Evolutionary conservation across 495 filamentous ascomycete genomes (phyloP).

Genomic region (Sordaria brevicollis): DNA sequence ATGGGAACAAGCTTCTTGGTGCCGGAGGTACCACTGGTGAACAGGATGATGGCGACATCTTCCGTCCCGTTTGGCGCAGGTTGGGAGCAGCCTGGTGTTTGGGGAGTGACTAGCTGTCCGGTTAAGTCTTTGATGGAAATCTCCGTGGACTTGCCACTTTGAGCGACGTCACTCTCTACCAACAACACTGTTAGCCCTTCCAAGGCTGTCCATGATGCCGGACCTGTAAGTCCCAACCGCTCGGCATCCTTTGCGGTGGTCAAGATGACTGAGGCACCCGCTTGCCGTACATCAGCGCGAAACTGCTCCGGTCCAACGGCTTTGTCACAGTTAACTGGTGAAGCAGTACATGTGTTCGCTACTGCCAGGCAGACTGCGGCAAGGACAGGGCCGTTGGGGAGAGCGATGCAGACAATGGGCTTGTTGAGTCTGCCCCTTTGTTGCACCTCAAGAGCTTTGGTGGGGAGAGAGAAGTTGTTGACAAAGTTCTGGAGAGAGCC

Average conservation of each 20-base stretch:
- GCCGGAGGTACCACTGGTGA: slow-evolving; percentile 38
- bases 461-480: neutral
- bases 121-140: neutral
- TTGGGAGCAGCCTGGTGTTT: neutral
- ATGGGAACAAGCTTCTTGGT: slow-evolving; percentile 37
- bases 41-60: slow-evolving; percentile 33
- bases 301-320: slow-evolving; percentile 16
- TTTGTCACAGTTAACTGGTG: slow-evolving; percentile 18
- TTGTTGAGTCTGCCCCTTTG: slow-evolving; percentile 4
- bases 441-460: neutral
- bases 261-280: slow-evolving; percentile 7
- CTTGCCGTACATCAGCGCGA: slow-evolving; percentile 11
- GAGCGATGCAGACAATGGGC: slow-evolving; percentile 23
- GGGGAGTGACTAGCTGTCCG: neutral
- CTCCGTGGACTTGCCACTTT: neutral
- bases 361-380: slow-evolving; percentile 20
- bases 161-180: neutral
- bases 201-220: neutral
- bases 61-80: slow-evolving; percentile 3
- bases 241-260: slow-evolving; percentile 4
- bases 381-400: slow-evolving; percentile 26
- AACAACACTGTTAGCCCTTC: neutral
- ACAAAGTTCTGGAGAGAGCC: neutral
- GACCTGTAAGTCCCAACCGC: slow-evolving; percentile 1
- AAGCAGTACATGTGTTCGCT: slow-evolving; percentile 23